phyloP scores from a whole-genome alignment of 2,329 filamentous ascomycete species.

The Cladophialophora bantiana region DNA sequence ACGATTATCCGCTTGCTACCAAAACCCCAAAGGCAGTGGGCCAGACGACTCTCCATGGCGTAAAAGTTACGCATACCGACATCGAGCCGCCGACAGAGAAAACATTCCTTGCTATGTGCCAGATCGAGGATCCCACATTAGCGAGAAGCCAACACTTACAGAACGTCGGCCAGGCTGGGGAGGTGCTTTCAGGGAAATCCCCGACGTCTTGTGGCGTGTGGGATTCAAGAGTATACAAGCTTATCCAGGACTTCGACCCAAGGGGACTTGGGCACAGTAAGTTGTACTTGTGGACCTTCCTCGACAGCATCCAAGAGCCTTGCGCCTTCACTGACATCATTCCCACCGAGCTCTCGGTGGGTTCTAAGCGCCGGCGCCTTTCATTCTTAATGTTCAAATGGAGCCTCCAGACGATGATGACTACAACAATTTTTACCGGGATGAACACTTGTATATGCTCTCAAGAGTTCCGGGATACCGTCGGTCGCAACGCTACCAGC shows the following conservation, averaged over 20 bases:
- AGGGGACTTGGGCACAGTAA: conserved; percentile 11
- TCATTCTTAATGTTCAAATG: conserved; percentile 20
- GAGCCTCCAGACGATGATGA: conserved; percentile 20
- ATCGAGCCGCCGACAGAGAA: conserved; percentile 19
- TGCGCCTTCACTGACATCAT: background rate
- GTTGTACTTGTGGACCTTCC: background rate
- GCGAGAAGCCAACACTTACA: background rate
- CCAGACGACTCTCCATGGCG: conserved; percentile 13
- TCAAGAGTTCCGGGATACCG: conserved; percentile 16
- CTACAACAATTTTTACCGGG: conserved; percentile 18
- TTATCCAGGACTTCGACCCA: conserved; percentile 19
- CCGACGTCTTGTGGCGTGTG: background rate
- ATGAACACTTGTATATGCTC: conserved; percentile 21
- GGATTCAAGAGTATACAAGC: conserved; percentile 17
- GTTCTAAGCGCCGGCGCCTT: conserved; percentile 10
- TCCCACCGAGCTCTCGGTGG: background rate
- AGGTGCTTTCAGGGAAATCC: background rate
- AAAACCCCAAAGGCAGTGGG: conserved; percentile 8
- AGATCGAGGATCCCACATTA: conserved; percentile 2
- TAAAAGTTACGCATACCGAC: conserved; percentile 10
- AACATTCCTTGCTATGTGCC: conserved; percentile 14
- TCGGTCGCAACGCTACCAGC: conserved; percentile 18
- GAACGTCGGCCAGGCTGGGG: background rate
- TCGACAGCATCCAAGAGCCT: background rate
- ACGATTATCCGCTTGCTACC: conserved; percentile 14